Evolutionary conservation across 2,329 filamentous ascomycete species (phyloP).

Genomic region (Fusarium secorum): DNA sequence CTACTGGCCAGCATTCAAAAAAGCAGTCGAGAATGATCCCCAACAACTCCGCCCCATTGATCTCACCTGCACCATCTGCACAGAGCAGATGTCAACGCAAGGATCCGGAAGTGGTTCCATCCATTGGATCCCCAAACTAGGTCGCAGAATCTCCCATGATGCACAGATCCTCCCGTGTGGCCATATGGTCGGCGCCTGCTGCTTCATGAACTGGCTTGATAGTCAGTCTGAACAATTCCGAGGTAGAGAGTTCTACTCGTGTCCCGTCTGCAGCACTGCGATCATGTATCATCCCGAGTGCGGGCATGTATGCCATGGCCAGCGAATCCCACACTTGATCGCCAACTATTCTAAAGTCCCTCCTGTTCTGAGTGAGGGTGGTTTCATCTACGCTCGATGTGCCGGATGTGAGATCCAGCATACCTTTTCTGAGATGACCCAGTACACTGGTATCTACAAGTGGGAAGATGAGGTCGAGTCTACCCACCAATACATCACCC

Average conservation of each 20-base stretch:
- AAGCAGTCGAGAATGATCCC: not conserved
- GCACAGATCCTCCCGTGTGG: not conserved
- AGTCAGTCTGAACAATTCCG: not conserved
- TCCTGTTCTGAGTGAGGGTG: not conserved
- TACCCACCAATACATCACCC: not conserved
- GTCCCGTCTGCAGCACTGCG: not conserved
- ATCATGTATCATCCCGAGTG: not conserved
- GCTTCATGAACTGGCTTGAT: not conserved
- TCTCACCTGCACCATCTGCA: not conserved
- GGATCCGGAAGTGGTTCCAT: not conserved
- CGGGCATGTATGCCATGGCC: not conserved
- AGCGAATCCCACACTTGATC: not conserved
- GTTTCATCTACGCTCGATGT: not conserved
- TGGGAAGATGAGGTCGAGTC: not conserved
- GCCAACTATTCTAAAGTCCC: not conserved
- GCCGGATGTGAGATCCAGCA: not conserved
- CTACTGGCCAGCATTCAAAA: conserved; percentile 1
- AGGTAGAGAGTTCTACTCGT: not conserved
- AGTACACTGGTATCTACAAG: not conserved
- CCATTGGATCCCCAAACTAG: not conserved
- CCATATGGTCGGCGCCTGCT: not conserved
- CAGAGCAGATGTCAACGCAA: not conserved
- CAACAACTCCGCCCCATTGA: not conserved
- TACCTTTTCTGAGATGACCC: not conserved
- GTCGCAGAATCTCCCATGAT: not conserved